Percentiles rank a stretch among this genome's conserved stretches.
Evolutionary conservation across 345 rosid species (phyloP).

Genomic region (Acer campestre): DNA sequence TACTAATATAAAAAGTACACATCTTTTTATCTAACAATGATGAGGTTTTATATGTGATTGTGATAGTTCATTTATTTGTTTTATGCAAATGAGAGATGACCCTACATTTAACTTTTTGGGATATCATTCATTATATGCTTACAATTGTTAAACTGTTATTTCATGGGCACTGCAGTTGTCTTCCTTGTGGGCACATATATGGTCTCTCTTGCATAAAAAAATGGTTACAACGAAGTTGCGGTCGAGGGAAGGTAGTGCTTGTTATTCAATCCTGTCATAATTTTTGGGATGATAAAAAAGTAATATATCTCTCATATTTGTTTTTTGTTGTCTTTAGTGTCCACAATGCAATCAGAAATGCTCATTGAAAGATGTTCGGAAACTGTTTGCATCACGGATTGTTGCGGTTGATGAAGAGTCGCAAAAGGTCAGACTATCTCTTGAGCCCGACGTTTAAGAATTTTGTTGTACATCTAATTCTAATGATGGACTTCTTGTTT

Average conservation of each 20-base stretch:
- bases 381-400: slow-evolving; percentile 70
- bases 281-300: neutral
- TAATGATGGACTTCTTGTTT: slow-evolving; percentile 4
- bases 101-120: neutral
- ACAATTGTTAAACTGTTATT: no score
- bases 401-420: slow-evolving; percentile 73
- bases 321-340: slow-evolving; percentile 48
- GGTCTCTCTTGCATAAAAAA: slow-evolving; percentile 77
- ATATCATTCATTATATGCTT: neutral
- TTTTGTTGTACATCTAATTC: neutral
- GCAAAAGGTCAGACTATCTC: slow-evolving; percentile 47
- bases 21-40: neutral
- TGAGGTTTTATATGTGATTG: neutral
- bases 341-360: slow-evolving; percentile 78
- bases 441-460: slow-evolving; percentile 6
- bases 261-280: neutral
- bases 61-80: neutral
- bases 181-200: slow-evolving; percentile 93
- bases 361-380: slow-evolving; percentile 62
- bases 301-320: neutral
- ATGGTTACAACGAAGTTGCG: slow-evolving; percentile 62
- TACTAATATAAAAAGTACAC: neutral
- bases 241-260: slow-evolving; percentile 58
- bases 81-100: neutral
- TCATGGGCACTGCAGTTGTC: slow-evolving; percentile 56